A percentile compares a stretch with the other conserved stretches of the same genome.
These are phyloP conservation scores for Endotrypanum monterogeii DNA, from an alignment of 208 protist genomes.

Conservation along the genomic window DNA sequence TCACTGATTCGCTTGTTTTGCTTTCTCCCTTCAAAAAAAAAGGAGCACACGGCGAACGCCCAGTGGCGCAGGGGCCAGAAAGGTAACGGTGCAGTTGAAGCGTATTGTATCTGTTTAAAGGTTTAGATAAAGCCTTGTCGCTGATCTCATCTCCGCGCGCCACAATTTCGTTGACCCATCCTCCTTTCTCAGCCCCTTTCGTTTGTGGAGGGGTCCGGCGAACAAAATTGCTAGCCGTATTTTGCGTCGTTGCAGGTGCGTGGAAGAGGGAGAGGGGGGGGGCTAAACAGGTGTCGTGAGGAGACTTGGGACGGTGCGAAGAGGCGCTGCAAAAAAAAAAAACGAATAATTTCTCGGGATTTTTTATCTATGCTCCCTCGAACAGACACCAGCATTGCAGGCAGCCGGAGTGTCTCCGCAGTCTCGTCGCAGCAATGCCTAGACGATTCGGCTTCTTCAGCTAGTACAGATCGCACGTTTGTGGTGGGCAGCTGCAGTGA, in stretches of 20 bases:
- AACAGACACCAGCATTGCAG: not conserved
- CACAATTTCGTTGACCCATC: not conserved
- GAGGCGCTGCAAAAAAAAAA: not conserved
- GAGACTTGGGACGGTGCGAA: too few species aligned
- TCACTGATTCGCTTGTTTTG: not conserved
- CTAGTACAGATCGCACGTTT: constrained; percentile 7
- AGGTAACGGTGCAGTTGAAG: not conserved
- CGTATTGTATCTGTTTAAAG: not conserved
- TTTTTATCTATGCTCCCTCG: not conserved
- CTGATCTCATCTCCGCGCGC: too few species aligned
- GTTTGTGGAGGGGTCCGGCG: too few species aligned
- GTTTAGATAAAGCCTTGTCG: not conserved
- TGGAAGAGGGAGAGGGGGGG: not conserved
- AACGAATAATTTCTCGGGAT: not conserved
- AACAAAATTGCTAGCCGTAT: not conserved
- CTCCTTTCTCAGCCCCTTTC: too few species aligned
- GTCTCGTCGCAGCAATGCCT: constrained; percentile 4
- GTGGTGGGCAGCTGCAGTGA: not conserved
- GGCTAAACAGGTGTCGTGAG: too few species aligned
- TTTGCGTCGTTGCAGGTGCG: not conserved
- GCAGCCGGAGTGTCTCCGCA: not conserved
- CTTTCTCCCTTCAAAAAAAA: not conserved
- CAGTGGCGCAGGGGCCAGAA: not conserved
- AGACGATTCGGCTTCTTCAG: constrained; percentile 18
- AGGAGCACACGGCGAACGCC: too few species aligned